Evolutionary conservation across 1,284 basidiomycete genomes (phyloP).

Genomic region (Ceraceosorus guamensis): DNA sequence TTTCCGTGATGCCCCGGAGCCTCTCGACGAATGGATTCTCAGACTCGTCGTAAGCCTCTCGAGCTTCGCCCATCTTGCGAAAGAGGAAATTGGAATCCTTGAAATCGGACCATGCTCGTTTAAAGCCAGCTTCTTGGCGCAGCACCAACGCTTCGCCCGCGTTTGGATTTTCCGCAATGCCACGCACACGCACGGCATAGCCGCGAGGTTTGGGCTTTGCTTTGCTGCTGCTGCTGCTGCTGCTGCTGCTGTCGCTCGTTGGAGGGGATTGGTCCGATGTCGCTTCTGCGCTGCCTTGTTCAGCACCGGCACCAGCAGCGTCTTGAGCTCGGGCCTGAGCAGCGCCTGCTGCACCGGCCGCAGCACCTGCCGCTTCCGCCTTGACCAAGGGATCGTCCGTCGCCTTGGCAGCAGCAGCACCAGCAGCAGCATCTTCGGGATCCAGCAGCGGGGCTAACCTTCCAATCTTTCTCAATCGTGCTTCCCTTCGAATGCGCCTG

Average conservation of each 20-base stretch:
- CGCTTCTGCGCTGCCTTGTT: background rate
- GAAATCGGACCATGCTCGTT: conserved; percentile 33
- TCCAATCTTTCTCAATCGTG: conserved; percentile 43
- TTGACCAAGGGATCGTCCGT: conserved; percentile 6
- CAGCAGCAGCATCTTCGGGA: conserved; percentile 34
- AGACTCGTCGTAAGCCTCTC: conserved; percentile 69
- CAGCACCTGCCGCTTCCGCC: conserved; percentile 6
- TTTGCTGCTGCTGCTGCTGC: background rate
- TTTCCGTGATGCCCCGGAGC: conserved; percentile 73
- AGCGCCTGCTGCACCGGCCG: conserved; percentile 1
- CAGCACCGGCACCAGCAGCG: too few relatives aligned
- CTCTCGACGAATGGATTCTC: conserved; percentile 82
- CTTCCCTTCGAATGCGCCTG: conserved; percentile 36
- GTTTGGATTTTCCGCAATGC: conserved; percentile 21
- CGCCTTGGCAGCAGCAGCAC: conserved; percentile 1
- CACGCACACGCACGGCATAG: conserved; percentile 29
- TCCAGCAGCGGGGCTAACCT: conserved; percentile 33
- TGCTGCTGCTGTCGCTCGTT: background rate
- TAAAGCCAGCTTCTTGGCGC: conserved; percentile 33
- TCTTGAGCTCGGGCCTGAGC: too few relatives aligned
- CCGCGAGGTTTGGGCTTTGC: conserved; percentile 21
- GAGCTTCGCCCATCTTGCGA: conserved; percentile 21
- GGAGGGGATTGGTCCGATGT: background rate
- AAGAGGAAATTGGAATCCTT: conserved; percentile 34
- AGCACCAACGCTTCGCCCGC: conserved; percentile 37